Conservation (phyloP, 2,329 filamentous ascomycete genomes). For the Aspergillus novoparasiticus region DNA sequence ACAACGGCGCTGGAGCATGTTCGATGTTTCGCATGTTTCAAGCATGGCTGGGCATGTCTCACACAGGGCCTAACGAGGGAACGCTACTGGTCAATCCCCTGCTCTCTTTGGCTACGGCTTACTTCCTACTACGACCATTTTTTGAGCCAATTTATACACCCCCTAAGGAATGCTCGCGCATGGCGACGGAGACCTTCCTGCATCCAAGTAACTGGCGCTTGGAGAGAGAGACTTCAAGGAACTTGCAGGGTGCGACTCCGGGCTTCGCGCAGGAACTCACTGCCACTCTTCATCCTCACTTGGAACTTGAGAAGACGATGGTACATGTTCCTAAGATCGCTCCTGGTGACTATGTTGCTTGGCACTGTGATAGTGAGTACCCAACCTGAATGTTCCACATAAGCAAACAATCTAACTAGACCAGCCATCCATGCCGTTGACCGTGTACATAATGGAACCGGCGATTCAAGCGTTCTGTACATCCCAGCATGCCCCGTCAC, state of each 20-base stretch:
- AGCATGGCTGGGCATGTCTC: constrained; percentile 74
- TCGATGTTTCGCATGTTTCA: constrained; percentile 81
- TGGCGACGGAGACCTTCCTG: neutral
- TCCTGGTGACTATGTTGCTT: neutral
- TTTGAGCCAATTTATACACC: neutral
- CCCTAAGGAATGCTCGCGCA: neutral
- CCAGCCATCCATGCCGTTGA: neutral
- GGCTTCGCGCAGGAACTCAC: neutral
- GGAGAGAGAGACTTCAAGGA: neutral
- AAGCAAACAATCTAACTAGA: neutral
- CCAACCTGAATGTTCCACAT: neutral
- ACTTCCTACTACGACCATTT: neutral
- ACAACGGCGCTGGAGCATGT: constrained; percentile 75
- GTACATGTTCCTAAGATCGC: neutral
- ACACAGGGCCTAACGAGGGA: constrained; percentile 13
- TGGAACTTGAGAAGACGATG: neutral
- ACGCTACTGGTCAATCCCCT: neutral
- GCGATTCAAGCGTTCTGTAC: neutral
- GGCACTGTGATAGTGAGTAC: neutral
- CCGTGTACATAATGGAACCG: neutral
- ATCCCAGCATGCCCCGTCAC: neutral
- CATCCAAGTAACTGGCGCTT: neutral
- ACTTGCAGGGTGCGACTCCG: neutral
- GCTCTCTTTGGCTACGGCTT: neutral
- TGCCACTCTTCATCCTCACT: neutral